Evolutionary conservation across 164 flowering plant genomes (phyloP).

Genomic region (Stephania japonica): DNA sequence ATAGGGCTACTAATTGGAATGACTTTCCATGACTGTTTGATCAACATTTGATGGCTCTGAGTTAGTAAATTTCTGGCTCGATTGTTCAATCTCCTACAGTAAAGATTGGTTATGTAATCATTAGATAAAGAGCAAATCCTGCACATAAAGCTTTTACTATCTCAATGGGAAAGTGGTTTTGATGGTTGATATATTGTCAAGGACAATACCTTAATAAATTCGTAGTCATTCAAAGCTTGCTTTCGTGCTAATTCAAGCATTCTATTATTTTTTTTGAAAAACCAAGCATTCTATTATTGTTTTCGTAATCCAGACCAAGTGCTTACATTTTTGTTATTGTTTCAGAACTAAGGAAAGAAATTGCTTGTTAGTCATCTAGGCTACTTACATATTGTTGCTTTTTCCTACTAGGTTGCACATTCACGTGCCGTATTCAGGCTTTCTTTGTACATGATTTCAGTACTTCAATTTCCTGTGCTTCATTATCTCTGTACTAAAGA

Average conservation of each 20-base stretch:
- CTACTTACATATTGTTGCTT: not conserved
- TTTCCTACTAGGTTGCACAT: not conserved
- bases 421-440: not conserved
- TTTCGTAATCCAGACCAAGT: not conserved
- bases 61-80: not conserved
- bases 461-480: not conserved
- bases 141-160: not conserved
- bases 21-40: not conserved
- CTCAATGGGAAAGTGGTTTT: not conserved
- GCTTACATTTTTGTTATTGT: not conserved
- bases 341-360: not conserved
- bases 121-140: not conserved
- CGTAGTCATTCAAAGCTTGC: not conserved
- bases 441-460: not conserved
- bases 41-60: not conserved
- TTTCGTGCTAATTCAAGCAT: no score
- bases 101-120: not conserved
- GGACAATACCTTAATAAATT: not conserved
- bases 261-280: not conserved
- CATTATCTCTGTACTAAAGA: not conserved
- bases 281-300: not conserved
- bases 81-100: not conserved
- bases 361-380: not conserved
- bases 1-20: not conserved
- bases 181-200: not conserved